These are phyloP conservation scores for Meripilus lineatus DNA, from an alignment of 1,284 basidiomycete species.

Conservation along the genomic window DNA sequence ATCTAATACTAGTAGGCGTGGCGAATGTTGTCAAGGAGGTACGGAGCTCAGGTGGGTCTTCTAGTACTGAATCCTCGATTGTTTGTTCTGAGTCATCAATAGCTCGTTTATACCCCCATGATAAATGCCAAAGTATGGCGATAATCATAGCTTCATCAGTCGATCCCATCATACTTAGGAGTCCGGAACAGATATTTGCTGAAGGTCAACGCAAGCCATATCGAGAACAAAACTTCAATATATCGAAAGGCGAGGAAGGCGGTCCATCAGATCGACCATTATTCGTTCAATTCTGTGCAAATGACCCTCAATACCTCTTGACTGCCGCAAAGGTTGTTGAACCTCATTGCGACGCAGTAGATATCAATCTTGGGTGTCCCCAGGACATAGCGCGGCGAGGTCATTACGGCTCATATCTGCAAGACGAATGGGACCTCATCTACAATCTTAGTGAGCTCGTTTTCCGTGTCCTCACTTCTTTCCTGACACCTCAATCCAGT, in stretches of 20 bases:
- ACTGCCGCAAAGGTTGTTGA: constrained; percentile 73
- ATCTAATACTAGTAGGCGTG: constrained; percentile 58
- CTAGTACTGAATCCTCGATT: constrained; percentile 12
- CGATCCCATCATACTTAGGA: constrained; percentile 20
- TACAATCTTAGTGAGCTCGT: constrained; percentile 65
- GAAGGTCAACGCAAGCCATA: constrained; percentile 48
- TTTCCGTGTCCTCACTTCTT: background rate
- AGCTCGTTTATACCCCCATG: constrained; percentile 96
- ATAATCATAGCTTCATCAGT: background rate
- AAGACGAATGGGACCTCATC: constrained; percentile 93
- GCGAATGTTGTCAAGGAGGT: constrained; percentile 83
- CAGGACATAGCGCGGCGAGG: constrained; percentile 92
- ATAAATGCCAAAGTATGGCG: constrained; percentile 80
- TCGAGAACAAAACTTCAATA: constrained; percentile 66
- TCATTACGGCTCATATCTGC: constrained; percentile 86
- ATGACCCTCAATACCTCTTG: constrained; percentile 79
- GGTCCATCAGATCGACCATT: constrained; percentile 74
- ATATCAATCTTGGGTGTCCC: constrained; percentile 95
- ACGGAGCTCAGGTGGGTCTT: constrained; percentile 66
- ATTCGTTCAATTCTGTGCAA: constrained; percentile 92
- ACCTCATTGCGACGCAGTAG: constrained; percentile 83
- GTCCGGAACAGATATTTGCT: constrained; percentile 76
- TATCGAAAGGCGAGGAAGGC: constrained; percentile 65
- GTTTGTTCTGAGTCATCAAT: background rate
- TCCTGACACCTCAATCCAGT: constrained; percentile 42